Evolutionary conservation across 495 filamentous ascomycete genomes (phyloP), one percentile per base, ranked within the genome.

Genomic region (Aspergillus asperescens): DNA sequence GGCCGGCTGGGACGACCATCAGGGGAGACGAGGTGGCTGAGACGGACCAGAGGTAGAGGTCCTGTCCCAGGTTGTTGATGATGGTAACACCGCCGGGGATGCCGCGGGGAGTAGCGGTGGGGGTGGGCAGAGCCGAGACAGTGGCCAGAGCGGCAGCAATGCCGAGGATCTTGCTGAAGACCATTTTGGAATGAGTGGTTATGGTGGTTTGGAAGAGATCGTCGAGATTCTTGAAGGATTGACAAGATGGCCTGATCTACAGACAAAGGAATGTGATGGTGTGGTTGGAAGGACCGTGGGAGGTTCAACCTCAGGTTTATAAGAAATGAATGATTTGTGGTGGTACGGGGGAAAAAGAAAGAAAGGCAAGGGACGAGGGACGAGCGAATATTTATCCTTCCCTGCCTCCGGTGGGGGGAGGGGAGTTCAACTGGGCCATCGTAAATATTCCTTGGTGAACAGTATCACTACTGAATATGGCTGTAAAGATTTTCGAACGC

Each of bases 21-120:
- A 72, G 70, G 39, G 49, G 37, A 29, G 62, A 59, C 20, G 58
- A 47, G 19, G 40, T 46, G 37, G 65, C 52, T 39, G 64, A 53
- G 18, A 72, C 70, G 37, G 72, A 75, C 72, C 72, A 75, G 47
- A 66, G 61, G 57, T 72, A 74, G 56, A 74, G 41, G 46, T 67
- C 62, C 43, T 58, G 42, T 43, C 56, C 35, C 48, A 72, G 61
- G 64, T 65, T 58, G 62, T 65, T 65, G 37, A 57, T 31, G 55
- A 65, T 61, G 32, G 52, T 24, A 19, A 62, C 57, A 7, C 38
- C 42, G 12, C 51, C 51, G 27, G 28, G n/a, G 51, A 25, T 25
- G 42, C 24, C 24, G 16, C 42, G 42, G 34, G n/a, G 15, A 4
- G 20, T 34, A 2, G 41, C 24, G 13, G 32, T 20, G 25, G 28